Evolutionary conservation across 179 eudicot species (phyloP).

Genomic region (Drosera spatulata): DNA sequence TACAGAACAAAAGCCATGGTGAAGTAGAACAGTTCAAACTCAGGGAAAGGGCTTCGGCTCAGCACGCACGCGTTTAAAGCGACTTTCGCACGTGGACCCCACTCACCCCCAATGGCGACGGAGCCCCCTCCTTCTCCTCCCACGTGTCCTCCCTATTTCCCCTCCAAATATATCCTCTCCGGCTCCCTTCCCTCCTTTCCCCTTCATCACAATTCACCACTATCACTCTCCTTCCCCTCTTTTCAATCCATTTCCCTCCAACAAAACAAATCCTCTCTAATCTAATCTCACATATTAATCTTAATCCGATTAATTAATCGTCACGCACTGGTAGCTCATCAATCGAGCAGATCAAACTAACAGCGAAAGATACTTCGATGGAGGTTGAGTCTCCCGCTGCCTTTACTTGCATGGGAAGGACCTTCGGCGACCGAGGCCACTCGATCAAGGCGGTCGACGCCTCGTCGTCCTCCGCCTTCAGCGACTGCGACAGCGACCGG

Average conservation of each 20-base stretch:
- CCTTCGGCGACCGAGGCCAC: conserved; percentile 24
- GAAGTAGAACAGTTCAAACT: too few relatives aligned
- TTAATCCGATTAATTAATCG: too few relatives aligned
- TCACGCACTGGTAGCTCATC: too few relatives aligned
- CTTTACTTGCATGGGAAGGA: conserved; percentile 48
- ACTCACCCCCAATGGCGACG: too few relatives aligned
- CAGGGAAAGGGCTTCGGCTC: too few relatives aligned
- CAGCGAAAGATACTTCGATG: conserved; percentile 9
- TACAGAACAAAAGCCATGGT: too few relatives aligned
- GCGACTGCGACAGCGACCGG: conserved; percentile 75
- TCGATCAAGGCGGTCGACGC: conserved; percentile 14
- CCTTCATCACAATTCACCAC: background rate
- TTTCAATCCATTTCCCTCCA: background rate
- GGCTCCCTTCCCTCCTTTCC: background rate
- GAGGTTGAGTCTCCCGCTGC: conserved; percentile 28
- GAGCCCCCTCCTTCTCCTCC: too few relatives aligned
- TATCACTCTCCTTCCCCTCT: background rate
- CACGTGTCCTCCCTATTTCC: background rate
- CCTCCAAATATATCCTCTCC: background rate
- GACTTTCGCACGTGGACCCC: too few relatives aligned
- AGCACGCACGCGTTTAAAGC: too few relatives aligned
- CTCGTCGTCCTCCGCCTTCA: conserved; percentile 61
- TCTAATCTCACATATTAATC: too few relatives aligned
- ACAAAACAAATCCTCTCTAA: too few relatives aligned
- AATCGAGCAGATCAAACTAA: too few relatives aligned